phyloP scores from a whole-genome alignment of 306 rosid genomes.

The Albizia julibrissin region DNA sequence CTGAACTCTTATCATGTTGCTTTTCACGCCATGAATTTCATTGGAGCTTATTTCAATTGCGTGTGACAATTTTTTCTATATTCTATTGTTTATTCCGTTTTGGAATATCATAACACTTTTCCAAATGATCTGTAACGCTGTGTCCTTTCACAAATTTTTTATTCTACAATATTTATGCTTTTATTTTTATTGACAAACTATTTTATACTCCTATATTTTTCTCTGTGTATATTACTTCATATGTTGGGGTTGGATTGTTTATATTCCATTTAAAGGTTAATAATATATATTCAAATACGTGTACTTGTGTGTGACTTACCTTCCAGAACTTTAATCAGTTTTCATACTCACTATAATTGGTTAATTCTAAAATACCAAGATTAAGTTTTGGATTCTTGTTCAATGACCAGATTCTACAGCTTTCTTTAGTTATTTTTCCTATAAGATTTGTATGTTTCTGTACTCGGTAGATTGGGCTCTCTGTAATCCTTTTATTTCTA shows the following conservation, averaged over 20 bases:
- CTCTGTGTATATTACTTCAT: not conserved
- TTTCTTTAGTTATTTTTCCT: not conserved
- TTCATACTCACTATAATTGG: not conserved
- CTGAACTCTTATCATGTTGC: slow-evolving; percentile 30
- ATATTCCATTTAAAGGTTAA: not conserved
- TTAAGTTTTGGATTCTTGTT: slow-evolving; percentile 25
- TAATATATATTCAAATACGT: not conserved
- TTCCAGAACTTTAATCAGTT: slow-evolving; percentile 26
- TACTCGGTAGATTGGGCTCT: not conserved
- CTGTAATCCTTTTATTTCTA: not conserved
- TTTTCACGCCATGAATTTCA: slow-evolving; percentile 35
- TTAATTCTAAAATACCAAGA: slow-evolving; percentile 25
- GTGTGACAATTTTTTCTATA: slow-evolving; percentile 32
- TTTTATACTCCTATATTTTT: slow-evolving; percentile 5
- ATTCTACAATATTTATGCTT: not conserved
- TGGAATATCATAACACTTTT: slow-evolving; percentile 17
- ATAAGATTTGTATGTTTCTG: slow-evolving; percentile 8
- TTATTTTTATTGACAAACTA: slow-evolving; percentile 8
- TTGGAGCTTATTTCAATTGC: slow-evolving; percentile 29
- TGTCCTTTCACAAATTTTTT: slow-evolving; percentile 21
- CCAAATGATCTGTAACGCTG: slow-evolving; percentile 13
- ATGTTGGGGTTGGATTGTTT: not conserved
- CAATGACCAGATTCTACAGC: not conserved
- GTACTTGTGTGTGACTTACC: not conserved
- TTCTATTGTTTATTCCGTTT: slow-evolving; percentile 25